These are phyloP conservation scores for Metschnikowia proteae DNA, from an alignment of 805 yeast species.

Conservation along the genomic window DNA sequence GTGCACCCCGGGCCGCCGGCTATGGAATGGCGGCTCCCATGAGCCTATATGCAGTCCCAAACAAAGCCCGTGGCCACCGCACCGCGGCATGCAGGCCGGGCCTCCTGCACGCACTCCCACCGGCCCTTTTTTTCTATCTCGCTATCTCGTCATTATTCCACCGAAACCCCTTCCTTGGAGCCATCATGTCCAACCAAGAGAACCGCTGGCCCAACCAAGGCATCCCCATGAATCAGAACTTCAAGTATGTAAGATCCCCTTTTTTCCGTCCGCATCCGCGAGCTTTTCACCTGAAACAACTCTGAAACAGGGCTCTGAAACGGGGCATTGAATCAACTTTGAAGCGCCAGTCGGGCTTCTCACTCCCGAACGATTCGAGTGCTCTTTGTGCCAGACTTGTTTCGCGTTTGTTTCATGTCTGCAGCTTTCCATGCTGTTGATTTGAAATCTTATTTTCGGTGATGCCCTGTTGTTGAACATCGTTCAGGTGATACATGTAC, in stretches of 20 bases:
- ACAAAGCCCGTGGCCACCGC: neutral
- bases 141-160: slow-evolving; percentile 1
- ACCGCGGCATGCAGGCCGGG: neutral
- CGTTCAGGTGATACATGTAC: no score
- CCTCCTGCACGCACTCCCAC: slow-evolving; percentile 5
- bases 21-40: no score
- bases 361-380: no score
- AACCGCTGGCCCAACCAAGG: slow-evolving; percentile 43
- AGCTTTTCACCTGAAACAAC: neutral
- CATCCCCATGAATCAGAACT: slow-evolving; percentile 40
- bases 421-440: no score
- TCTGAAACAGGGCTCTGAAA: no score
- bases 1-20: no score
- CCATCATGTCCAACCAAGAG: slow-evolving; percentile 36
- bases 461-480: no score
- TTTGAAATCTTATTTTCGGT: no score
- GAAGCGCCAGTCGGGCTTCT: no score
- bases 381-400: neutral
- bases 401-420: neutral
- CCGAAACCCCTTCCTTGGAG: slow-evolving; percentile 1
- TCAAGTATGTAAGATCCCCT: slow-evolving; percentile 34
- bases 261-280: neutral
- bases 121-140: slow-evolving; percentile 8
- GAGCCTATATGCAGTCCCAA: neutral
- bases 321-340: no score